phyloP scores from a whole-genome alignment of 306 rosid genomes.

The Canavalia gladiata region DNA sequence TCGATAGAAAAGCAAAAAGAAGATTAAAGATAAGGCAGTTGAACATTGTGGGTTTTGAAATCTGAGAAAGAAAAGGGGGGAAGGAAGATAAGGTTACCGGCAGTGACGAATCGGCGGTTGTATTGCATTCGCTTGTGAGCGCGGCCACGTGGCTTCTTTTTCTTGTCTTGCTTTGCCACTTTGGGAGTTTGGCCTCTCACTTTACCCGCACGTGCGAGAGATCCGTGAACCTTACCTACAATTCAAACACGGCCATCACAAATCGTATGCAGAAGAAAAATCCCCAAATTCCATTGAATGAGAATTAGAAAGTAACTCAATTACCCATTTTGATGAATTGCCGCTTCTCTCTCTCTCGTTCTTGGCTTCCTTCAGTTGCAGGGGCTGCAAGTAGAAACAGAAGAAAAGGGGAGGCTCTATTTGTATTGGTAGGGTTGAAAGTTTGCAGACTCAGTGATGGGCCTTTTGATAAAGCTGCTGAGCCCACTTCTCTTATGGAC shows the following conservation, averaged over 20 bases:
- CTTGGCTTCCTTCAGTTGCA: not conserved
- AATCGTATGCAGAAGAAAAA: not conserved
- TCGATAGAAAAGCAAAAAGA: not conserved
- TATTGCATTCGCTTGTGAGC: slow-evolving; percentile 62
- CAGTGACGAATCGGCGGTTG: slow-evolving; percentile 61
- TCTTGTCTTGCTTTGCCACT: slow-evolving; percentile 56
- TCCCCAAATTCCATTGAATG: not conserved
- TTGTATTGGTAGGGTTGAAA: slow-evolving; percentile 43
- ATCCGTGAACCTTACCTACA: slow-evolving; percentile 58
- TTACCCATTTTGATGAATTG: slow-evolving; percentile 43
- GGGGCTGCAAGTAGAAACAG: not conserved
- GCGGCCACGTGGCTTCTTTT: slow-evolving; percentile 62
- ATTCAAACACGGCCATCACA: not conserved
- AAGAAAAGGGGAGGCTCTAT: not conserved
- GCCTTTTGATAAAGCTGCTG: not conserved
- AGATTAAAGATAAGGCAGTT: not conserved
- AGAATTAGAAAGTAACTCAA: not conserved
- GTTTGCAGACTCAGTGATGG: not conserved
- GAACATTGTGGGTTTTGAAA: not conserved
- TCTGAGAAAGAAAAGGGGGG: not conserved
- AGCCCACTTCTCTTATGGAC: slow-evolving; percentile 6
- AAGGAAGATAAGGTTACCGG: slow-evolving; percentile 39
- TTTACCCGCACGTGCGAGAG: slow-evolving; percentile 56
- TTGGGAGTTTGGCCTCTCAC: slow-evolving; percentile 60
- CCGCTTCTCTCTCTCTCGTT: not conserved